A percentile compares a stretch with the other conserved stretches of the same genome.
phyloP scores from a whole-genome alignment of 345 rosid species.

The Mallotus nudiflorus region DNA sequence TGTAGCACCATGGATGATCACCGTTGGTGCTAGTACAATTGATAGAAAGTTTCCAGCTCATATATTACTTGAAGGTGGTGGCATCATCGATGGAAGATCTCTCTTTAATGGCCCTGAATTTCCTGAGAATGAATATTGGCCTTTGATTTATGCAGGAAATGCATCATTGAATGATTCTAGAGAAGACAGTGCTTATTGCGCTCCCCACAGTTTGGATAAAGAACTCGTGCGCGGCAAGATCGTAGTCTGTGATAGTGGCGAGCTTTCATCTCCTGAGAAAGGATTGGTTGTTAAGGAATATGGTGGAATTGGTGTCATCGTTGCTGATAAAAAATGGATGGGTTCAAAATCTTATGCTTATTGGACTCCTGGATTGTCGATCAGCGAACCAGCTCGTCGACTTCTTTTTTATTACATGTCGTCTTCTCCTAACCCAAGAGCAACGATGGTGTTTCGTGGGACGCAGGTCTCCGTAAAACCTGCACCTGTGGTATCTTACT shows the following conservation, averaged over 20 bases:
- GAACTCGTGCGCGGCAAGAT: slow-evolving; percentile 61
- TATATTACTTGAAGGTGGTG: slow-evolving; percentile 48
- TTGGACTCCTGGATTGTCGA: background rate
- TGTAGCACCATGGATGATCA: slow-evolving; percentile 59
- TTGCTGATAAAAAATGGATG: too few relatives aligned
- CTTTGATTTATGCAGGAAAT: slow-evolving; percentile 26
- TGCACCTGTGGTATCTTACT: background rate
- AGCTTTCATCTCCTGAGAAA: slow-evolving; percentile 51
- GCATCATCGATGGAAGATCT: slow-evolving; percentile 54
- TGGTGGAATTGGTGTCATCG: slow-evolving; percentile 67
- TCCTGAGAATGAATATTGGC: slow-evolving; percentile 33
- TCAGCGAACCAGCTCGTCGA: slow-evolving; percentile 5
- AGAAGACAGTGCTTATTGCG: slow-evolving; percentile 38
- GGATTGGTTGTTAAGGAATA: slow-evolving; percentile 59
- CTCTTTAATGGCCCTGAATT: slow-evolving; percentile 46
- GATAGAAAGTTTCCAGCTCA: slow-evolving; percentile 46
- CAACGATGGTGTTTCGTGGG: background rate
- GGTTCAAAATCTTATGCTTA: background rate
- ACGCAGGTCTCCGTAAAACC: background rate
- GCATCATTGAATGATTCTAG: slow-evolving; percentile 17
- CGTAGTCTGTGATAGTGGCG: slow-evolving; percentile 66
- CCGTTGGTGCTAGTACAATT: slow-evolving; percentile 56
- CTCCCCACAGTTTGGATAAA: slow-evolving; percentile 47
- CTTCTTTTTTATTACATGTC: background rate
- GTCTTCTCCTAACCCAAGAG: background rate